Evolutionary conservation across 768 basidiomycete species (phyloP), one percentile per base, ranked within the genome.

Genomic region (Suillus variegatus): DNA sequence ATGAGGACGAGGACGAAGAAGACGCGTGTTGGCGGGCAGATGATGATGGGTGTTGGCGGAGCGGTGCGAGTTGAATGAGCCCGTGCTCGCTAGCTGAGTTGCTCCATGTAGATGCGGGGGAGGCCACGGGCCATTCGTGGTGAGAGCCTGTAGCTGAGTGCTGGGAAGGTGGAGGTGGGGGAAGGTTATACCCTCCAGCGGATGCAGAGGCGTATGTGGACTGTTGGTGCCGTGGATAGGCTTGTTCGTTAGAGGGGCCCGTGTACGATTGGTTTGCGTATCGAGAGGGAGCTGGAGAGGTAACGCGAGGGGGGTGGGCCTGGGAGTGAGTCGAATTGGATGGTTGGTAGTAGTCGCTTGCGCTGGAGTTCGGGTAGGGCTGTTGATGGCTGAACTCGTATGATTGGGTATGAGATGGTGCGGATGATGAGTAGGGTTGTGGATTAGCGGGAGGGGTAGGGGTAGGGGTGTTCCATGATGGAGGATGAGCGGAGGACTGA

Each of bases 1-100:
- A 76, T 4, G 75, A 71, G 1, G 75, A 75, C 3, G 75, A 72
- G 2, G 73, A 70, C 3, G 73, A 68, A 5, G 75, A 61, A 57
- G 74, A 71, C n/a, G 66, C 56, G 0, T 63, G 58, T 13, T 38
- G 38, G 58, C 66, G 16, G 62, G 25, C 6, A 73, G 57, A 1
- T 28, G 57, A 2, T 51, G 57, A 2, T 55, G 62, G 6, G 57
- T 68, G 32, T 73, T 41, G 75, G 40, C 77, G 68, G 41, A 79
- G 62, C 6, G 79, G 78, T 5, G 77, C 75, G 38, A 78, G 76
- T 57, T 79, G 78, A 12, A 77, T 78, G 68, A 76, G 74, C 38
- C 76, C 74, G 36, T 76, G 72, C 51, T 71, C 54, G 35, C 54
- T 36, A 13, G 75, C 28, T 75, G 57, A 12, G 12, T 55, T 55